These are phyloP conservation scores for Salix brachista DNA, from an alignment of 345 rosid genomes.

Conservation along the genomic window DNA sequence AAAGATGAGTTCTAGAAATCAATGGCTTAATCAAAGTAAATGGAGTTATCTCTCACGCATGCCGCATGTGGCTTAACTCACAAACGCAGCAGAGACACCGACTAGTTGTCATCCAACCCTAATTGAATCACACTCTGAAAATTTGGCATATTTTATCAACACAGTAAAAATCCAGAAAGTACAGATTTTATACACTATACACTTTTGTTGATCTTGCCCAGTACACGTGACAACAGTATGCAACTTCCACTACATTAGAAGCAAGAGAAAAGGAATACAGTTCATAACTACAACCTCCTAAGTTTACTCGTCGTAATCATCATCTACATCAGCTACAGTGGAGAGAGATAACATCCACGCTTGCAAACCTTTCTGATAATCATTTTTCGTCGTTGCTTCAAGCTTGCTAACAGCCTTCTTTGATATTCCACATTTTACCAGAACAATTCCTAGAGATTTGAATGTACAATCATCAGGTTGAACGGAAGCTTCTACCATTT, in stretches of 20 bases:
- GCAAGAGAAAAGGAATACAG: neutral
- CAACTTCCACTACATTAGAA: neutral
- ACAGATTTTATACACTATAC: neutral
- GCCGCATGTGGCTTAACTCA: too few species aligned
- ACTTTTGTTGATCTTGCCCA: neutral
- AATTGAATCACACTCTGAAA: neutral
- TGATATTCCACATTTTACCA: constrained; percentile 64
- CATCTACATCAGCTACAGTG: constrained; percentile 40
- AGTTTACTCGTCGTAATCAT: constrained; percentile 17
- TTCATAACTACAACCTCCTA: neutral
- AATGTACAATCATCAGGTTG: constrained; percentile 57
- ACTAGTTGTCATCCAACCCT: neutral
- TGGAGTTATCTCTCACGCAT: too few species aligned
- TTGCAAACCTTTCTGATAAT: constrained; percentile 43
- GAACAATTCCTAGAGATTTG: constrained; percentile 57
- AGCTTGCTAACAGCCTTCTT: constrained; percentile 53
- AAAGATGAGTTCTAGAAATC: too few species aligned
- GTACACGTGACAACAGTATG: neutral
- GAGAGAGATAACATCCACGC: constrained; percentile 57
- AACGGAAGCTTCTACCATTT: constrained; percentile 56
- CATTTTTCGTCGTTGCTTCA: constrained; percentile 45
- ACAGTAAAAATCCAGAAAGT: too few species aligned
- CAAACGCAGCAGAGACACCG: too few species aligned
- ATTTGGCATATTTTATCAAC: neutral
- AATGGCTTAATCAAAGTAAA: too few species aligned